A percentile compares a stretch with the other conserved stretches of the same genome.
Conservation (phyloP, 2,329 filamentous ascomycete genomes). For the Dactylellina leptospora region DNA sequence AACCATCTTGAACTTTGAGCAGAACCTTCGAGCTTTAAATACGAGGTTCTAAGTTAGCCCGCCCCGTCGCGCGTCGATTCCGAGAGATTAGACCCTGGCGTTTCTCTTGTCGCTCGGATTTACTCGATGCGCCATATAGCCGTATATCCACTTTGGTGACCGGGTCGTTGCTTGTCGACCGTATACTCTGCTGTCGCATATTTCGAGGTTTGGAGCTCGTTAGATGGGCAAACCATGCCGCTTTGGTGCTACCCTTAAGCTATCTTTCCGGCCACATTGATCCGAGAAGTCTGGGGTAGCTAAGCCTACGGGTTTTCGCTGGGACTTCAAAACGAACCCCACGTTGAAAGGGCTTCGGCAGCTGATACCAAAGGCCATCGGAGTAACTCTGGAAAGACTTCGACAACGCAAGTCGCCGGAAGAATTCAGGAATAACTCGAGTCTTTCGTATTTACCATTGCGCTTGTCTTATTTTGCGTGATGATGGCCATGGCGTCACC, state of each 20-base stretch:
- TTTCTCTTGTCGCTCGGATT: conserved; percentile 52
- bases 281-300: conserved; percentile 49
- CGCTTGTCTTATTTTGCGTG: background rate
- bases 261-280: conserved; percentile 52
- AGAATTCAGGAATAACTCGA: conserved; percentile 41
- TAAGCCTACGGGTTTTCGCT: conserved; percentile 18
- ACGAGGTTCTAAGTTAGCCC: conserved; percentile 31
- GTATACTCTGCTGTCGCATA: conserved; percentile 44
- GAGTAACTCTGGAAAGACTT: conserved; percentile 48
- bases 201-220: conserved; percentile 48
- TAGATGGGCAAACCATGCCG: conserved; percentile 36
- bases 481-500: conserved; percentile 33
- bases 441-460: conserved; percentile 3
- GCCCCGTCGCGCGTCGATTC: conserved; percentile 46
- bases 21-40: conserved; percentile 54
- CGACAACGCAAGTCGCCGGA: conserved; percentile 44
- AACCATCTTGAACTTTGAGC: conserved; percentile 50
- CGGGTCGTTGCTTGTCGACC: conserved; percentile 46
- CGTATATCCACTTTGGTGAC: conserved; percentile 45
- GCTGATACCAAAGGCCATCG: conserved; percentile 19
- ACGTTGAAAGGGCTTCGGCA: background rate
- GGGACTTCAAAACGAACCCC: conserved; percentile 26
- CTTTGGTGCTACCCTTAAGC: conserved; percentile 39
- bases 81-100: conserved; percentile 46
- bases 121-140: conserved; percentile 53